A percentile compares a stretch with the other conserved stretches of the same genome.
Evolutionary conservation across 2,329 filamentous ascomycete genomes (phyloP).

Genomic region (Calonectria ilicicola): DNA sequence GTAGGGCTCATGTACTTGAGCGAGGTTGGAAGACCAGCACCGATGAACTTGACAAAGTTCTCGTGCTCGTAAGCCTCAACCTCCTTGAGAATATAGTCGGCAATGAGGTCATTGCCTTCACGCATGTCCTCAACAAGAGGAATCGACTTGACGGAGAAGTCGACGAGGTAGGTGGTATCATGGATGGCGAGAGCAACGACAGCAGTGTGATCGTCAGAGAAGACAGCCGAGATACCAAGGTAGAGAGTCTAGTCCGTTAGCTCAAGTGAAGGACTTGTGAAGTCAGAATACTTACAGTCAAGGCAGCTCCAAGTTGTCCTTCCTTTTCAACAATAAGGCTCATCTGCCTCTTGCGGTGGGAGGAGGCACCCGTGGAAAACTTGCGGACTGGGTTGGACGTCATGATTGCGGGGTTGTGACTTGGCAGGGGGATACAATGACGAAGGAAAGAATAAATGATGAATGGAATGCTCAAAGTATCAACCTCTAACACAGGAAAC

Average conservation of each 20-base stretch:
- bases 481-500: conserved; percentile 23
- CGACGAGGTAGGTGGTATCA: conserved; percentile 79
- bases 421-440: conserved; percentile 25
- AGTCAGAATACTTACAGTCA: conserved; percentile 53
- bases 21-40: conserved; percentile 74
- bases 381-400: conserved; percentile 47
- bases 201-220: conserved; percentile 62
- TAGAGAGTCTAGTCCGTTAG: conserved; percentile 65
- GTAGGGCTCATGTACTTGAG: conserved; percentile 71
- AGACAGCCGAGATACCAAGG: conserved; percentile 70
- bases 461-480: conserved; percentile 23
- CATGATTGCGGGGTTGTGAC: conserved; percentile 38
- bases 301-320: conserved; percentile 57
- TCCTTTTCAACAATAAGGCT: conserved; percentile 57
- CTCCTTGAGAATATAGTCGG: conserved; percentile 69
- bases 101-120: conserved; percentile 60
- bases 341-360: conserved; percentile 60
- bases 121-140: conserved; percentile 54
- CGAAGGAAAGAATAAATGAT: conserved; percentile 18
- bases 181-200: conserved; percentile 77
- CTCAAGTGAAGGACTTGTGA: neutral
- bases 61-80: conserved; percentile 71
- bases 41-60: conserved; percentile 80
- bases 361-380: conserved; percentile 59
- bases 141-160: conserved; percentile 75